These are phyloP conservation scores for Penicillium paneum DNA, from an alignment of 2,329 filamentous ascomycete species.

Conservation along the genomic window DNA sequence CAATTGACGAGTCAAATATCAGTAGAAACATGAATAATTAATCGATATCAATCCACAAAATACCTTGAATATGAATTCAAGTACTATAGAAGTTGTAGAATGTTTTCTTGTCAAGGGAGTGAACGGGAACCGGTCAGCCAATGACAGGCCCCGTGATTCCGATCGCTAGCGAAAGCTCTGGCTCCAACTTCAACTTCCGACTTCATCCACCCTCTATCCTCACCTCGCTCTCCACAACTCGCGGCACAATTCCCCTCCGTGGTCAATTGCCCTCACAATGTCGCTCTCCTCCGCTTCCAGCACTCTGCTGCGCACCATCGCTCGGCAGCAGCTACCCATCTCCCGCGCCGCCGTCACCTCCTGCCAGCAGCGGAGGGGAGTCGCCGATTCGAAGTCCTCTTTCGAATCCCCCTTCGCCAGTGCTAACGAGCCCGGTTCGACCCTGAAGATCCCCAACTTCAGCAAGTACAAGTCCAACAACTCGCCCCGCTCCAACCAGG, in stretches of 20 bases:
- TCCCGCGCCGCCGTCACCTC: slow-evolving; percentile 41
- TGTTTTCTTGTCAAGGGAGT: slow-evolving; percentile 13
- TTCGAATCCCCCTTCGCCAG: slow-evolving; percentile 57
- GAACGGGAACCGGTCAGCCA: slow-evolving; percentile 30
- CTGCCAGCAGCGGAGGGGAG: slow-evolving; percentile 43
- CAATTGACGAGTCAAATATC: neutral
- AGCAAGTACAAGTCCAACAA: slow-evolving; percentile 76
- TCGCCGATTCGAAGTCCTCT: slow-evolving; percentile 41
- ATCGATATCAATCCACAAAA: neutral
- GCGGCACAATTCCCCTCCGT: slow-evolving; percentile 34
- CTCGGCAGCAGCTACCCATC: slow-evolving; percentile 47
- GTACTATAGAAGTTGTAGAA: neutral
- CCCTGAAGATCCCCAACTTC: slow-evolving; percentile 81
- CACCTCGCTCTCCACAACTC: slow-evolving; percentile 33
- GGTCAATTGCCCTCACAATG: slow-evolving; percentile 35
- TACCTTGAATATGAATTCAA: neutral
- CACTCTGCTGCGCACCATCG: slow-evolving; percentile 62
- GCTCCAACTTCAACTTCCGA: slow-evolving; percentile 41
- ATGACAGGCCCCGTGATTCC: slow-evolving; percentile 43
- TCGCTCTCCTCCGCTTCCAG: slow-evolving; percentile 65
- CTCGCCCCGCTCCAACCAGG: slow-evolving; percentile 69
- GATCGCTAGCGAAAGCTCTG: slow-evolving; percentile 42
- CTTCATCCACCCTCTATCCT: slow-evolving; percentile 35
- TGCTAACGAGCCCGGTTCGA: slow-evolving; percentile 45
- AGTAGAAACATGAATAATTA: neutral